These are phyloP conservation scores for Eustoma russellianum DNA, from an alignment of 257 asterid genomes.

Conservation along the genomic window DNA sequence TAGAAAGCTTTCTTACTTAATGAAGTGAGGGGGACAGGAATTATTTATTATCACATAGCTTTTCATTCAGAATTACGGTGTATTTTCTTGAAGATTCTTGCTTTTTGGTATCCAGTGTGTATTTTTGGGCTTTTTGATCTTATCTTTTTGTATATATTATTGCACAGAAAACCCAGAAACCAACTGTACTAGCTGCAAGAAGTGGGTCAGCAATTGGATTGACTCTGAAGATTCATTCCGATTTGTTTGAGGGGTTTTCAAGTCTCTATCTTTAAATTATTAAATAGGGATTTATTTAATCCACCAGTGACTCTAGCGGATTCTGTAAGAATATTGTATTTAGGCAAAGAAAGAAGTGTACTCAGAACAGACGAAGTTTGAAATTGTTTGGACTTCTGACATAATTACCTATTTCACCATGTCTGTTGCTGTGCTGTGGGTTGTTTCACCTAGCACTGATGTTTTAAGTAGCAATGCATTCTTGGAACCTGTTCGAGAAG, in stretches of 20 bases:
- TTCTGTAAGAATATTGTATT: constrained; percentile 11
- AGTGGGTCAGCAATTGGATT: constrained; percentile 16
- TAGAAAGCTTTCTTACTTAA: constrained; percentile 18
- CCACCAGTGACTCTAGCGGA: constrained; percentile 4
- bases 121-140: neutral
- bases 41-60: constrained; percentile 5
- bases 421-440: constrained; percentile 74
- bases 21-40: constrained; percentile 3
- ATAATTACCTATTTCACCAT: constrained; percentile 28
- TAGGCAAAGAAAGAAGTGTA: constrained; percentile 15
- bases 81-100: neutral
- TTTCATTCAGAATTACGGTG: constrained; percentile 17
- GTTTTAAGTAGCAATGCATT: constrained; percentile 38
- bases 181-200: constrained; percentile 26
- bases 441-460: constrained; percentile 58
- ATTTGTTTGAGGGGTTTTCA: constrained; percentile 11
- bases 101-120: neutral
- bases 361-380: constrained; percentile 16
- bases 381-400: constrained; percentile 13
- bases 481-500: constrained; percentile 45
- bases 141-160: constrained; percentile 2
- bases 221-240: constrained; percentile 8
- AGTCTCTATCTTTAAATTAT: constrained; percentile 11
- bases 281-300: no score
- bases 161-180: constrained; percentile 28